Conservation (phyloP, 2,329 filamentous ascomycete genomes). For the Cladosporium sp. region DNA sequence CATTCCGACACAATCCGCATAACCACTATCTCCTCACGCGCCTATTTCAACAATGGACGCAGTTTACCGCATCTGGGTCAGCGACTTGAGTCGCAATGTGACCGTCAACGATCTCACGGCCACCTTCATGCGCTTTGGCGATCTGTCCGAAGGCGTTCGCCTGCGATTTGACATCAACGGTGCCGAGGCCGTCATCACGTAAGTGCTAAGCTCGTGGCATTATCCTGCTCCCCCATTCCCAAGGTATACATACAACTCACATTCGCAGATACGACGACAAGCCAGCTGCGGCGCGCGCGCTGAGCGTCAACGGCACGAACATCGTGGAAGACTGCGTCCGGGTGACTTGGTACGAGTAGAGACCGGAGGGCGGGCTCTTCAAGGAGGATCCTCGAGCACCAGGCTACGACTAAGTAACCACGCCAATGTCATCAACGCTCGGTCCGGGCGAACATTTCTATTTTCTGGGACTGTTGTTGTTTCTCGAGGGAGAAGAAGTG, state of each 20-base stretch:
- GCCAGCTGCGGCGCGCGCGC: background rate
- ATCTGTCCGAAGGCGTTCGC: background rate
- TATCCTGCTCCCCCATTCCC: background rate
- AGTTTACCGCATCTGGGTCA: background rate
- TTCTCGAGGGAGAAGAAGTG: background rate
- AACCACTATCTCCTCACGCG: background rate
- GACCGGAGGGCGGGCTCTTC: background rate
- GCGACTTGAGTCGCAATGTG: background rate
- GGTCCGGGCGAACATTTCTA: background rate
- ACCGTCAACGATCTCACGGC: background rate
- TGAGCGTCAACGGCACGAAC: background rate
- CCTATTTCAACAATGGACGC: background rate
- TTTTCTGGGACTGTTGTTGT: background rate
- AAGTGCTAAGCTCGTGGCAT: background rate
- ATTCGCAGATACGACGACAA: background rate
- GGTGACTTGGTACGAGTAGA: background rate
- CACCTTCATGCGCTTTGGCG: background rate
- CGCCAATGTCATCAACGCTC: background rate
- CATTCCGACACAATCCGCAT: background rate
- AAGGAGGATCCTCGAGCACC: background rate
- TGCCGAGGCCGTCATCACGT: background rate
- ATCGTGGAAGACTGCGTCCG: background rate
- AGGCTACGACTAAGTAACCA: background rate
- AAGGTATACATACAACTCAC: background rate
- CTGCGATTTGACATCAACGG: background rate